Base-by-base conservation (phyloP, 345 rosid species). In the Triadica sebifera region DNA sequence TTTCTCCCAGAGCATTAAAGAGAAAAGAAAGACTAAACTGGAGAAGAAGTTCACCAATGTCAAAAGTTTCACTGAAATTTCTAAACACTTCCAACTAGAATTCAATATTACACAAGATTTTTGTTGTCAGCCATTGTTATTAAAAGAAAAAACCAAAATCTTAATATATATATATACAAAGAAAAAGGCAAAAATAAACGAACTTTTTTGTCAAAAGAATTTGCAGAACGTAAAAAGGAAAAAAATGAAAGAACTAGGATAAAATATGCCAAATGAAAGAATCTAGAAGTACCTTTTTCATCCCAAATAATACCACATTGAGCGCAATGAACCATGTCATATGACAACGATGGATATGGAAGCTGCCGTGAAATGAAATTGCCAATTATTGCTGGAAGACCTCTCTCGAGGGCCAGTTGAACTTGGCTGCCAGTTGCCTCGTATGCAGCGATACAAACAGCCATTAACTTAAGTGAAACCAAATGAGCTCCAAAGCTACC, bases 391-490 rank as follows among this genome's bases (percentile, higher is more conserved):
- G 98, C 97, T 16, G 98, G 99, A 79, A 95, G 98, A 69, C 99
- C 99, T 86, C 99, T 90, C 87, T 95, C 98, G 63, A 95, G 87
- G 70, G 99, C 92, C 73, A 95, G 75, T 78, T 95, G 99, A 67
- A 93, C 99, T 89, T 95, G 98, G 83, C 98, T 95, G 71, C 98
- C 98, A 65, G 93, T 91, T 20, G 88, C 94, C 81, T 95, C 99
- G 76, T 95, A 93, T 78, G 87, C 88, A 1, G 99, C 98, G 49
- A 91, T 84, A 81, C 99, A 93, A 67, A 95, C 77, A 79, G 92
- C 77, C 98, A 95, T 91, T 75, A 95, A 59, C 72, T 90, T 87
- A 67, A 93, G 75, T 9, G 98, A 91, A 64, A 91, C 86, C 73
- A 95, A 75, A 86, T 95, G 97, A 71, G 97, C 93, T 81, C 98